A percentile compares a stretch with the other conserved stretches of the same genome.
Conservation (phyloP, 208 protist species). For the Trichomonas tenax region DNA sequence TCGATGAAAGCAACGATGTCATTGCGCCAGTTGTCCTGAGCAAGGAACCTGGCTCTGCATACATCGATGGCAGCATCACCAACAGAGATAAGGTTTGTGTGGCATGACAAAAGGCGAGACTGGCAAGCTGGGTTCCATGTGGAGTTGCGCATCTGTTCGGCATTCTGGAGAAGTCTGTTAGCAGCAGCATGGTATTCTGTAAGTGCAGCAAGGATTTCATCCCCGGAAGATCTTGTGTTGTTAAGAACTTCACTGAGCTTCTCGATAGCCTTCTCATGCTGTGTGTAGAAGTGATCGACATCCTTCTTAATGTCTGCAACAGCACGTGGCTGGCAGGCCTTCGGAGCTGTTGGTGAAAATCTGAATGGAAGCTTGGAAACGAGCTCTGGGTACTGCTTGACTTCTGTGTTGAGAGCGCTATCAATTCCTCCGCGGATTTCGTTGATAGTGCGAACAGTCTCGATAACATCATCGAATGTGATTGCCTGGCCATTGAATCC, state of each 20-base stretch:
- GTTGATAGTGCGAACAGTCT: neutral
- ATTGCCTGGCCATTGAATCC: neutral
- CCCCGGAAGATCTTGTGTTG: neutral
- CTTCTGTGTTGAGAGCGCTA: neutral
- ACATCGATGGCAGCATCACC: neutral
- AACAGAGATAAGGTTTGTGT: neutral
- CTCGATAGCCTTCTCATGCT: neutral
- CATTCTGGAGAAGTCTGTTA: neutral
- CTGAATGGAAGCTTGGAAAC: neutral
- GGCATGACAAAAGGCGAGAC: neutral
- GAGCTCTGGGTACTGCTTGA: neutral
- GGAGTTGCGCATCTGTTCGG: neutral
- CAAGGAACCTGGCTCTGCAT: neutral
- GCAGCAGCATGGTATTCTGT: neutral
- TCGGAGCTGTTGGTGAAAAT: neutral
- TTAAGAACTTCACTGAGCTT: neutral
- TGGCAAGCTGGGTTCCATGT: slow-evolving; percentile 9
- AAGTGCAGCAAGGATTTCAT: neutral
- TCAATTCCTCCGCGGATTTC: neutral
- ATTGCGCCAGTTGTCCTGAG: neutral
- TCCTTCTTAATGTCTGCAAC: neutral
- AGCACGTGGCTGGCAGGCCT: neutral
- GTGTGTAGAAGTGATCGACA: neutral
- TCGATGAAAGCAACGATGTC: neutral
- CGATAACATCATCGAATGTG: neutral